phyloP scores from a whole-genome alignment of 345 rosid genomes.

The Aethionema arabicum region DNA sequence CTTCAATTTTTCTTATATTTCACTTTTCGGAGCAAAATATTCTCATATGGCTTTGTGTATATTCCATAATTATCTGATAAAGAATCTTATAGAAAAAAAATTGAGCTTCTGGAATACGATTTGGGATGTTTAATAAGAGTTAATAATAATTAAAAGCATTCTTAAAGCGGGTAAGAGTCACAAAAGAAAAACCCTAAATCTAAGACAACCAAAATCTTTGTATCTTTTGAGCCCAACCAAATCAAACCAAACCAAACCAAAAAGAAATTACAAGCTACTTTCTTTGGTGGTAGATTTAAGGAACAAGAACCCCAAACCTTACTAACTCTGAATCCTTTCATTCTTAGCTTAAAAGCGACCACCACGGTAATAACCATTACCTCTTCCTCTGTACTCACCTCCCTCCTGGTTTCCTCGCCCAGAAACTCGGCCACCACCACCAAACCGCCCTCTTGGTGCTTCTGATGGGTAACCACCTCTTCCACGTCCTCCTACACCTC shows the following conservation, averaged over 20 bases:
- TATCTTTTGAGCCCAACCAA: constrained; percentile 13
- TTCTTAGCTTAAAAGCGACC: constrained; percentile 36
- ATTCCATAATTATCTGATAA: not conserved
- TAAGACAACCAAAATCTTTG: constrained; percentile 37
- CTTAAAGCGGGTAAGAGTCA: constrained; percentile 34
- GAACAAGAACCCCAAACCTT: constrained; percentile 6
- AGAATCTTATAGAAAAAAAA: constrained; percentile 12
- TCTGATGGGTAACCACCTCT: constrained; percentile 69
- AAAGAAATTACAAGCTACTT: constrained; percentile 35
- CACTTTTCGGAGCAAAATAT: too few relatives aligned
- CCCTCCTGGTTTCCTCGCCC: constrained; percentile 76
- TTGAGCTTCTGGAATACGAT: constrained; percentile 32
- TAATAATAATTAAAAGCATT: constrained; percentile 40
- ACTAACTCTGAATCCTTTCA: constrained; percentile 11
- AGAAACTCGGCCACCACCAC: constrained; percentile 57
- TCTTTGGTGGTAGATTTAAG: constrained; percentile 8
- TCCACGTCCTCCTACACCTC: constrained; percentile 81
- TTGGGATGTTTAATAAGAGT: constrained; percentile 34
- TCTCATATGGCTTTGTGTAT: not conserved
- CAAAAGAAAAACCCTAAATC: constrained; percentile 22
- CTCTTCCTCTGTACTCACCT: constrained; percentile 65
- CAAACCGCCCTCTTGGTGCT: constrained; percentile 61
- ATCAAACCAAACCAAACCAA: constrained; percentile 17
- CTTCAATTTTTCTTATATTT: too few relatives aligned
- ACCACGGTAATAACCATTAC: constrained; percentile 70